Conservation (phyloP, 2,329 filamentous ascomycete genomes). For the Colletotrichum tanaceti region DNA sequence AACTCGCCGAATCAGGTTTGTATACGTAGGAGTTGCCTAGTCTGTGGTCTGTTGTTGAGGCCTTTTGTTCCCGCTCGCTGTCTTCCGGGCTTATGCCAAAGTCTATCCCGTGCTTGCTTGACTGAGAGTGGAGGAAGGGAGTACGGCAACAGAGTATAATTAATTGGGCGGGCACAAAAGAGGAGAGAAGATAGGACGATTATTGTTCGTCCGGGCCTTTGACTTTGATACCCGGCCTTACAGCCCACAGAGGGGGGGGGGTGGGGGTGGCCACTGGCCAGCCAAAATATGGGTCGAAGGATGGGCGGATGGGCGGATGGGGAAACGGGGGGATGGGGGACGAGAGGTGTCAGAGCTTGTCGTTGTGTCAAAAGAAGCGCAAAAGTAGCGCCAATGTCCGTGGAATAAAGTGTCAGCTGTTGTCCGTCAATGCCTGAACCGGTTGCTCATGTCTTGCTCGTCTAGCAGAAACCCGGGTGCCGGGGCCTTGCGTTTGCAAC, state of each 20-base stretch:
- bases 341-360: conserved; percentile 36
- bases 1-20: conserved; percentile 8
- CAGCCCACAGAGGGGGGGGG: background rate
- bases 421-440: conserved; percentile 5
- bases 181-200: conserved; percentile 31
- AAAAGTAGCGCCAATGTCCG: conserved; percentile 28
- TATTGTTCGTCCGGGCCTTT: conserved; percentile 34
- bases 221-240: conserved; percentile 29
- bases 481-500: conserved; percentile 30
- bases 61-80: conserved; percentile 13
- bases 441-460: conserved; percentile 2
- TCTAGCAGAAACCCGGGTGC: conserved; percentile 24
- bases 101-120: conserved; percentile 31
- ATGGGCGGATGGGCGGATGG: conserved; percentile 30
- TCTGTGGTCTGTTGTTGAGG: conserved; percentile 29
- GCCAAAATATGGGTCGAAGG: conserved; percentile 26
- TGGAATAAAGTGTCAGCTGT: conserved; percentile 25
- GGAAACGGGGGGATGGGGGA: conserved; percentile 35
- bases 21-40: conserved; percentile 22
- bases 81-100: conserved; percentile 11
- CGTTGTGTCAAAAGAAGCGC: conserved; percentile 19
- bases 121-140: conserved; percentile 23
- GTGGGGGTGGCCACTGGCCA: conserved; percentile 2
- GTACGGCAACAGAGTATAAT: conserved; percentile 4
- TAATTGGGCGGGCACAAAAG: conserved; percentile 24